Evolutionary conservation across 495 filamentous ascomycete species (phyloP).

Genomic region (Xylaria nigripes): DNA sequence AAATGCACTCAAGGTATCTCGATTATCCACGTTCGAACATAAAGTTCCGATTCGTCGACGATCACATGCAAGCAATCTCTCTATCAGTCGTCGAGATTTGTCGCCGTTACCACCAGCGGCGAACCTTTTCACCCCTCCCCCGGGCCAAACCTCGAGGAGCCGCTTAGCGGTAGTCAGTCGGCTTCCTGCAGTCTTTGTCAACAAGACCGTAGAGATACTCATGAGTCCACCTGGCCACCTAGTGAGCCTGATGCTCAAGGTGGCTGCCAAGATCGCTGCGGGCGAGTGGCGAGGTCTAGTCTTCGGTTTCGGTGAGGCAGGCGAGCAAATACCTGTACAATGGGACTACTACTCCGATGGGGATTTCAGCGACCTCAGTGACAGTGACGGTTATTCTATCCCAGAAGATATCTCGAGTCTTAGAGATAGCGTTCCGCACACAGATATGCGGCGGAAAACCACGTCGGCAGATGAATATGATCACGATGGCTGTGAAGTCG

Average conservation of each 20-base stretch:
- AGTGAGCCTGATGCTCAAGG: slow-evolving; percentile 66
- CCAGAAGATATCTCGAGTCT: neutral
- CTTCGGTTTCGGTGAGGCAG: slow-evolving; percentile 39
- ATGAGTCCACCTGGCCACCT: slow-evolving; percentile 68
- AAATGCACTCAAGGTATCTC: slow-evolving; percentile 1
- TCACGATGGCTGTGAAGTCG: neutral
- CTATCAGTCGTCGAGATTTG: slow-evolving; percentile 51
- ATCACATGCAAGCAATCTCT: slow-evolving; percentile 25
- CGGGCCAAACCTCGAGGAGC: slow-evolving; percentile 20
- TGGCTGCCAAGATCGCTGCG: slow-evolving; percentile 65
- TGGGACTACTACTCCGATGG: slow-evolving; percentile 49
- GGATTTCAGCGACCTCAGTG: slow-evolving; percentile 29
- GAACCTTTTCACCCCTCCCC: slow-evolving; percentile 52
- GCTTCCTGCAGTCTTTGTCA: slow-evolving; percentile 58
- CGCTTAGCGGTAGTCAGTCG: slow-evolving; percentile 38
- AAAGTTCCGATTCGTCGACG: slow-evolving; percentile 13
- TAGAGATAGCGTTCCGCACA: neutral
- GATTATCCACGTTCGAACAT: slow-evolving; percentile 11
- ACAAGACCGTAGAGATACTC: slow-evolving; percentile 66
- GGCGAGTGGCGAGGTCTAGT: slow-evolving; percentile 50
- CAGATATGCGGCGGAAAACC: neutral
- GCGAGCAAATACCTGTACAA: slow-evolving; percentile 43
- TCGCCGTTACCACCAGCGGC: slow-evolving; percentile 63
- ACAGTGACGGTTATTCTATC: slow-evolving; percentile 9
- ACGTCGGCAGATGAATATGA: neutral